Base-by-base conservation (phyloP, 176 grass and related monocot species). In the Aegilops bicornis region DNA sequence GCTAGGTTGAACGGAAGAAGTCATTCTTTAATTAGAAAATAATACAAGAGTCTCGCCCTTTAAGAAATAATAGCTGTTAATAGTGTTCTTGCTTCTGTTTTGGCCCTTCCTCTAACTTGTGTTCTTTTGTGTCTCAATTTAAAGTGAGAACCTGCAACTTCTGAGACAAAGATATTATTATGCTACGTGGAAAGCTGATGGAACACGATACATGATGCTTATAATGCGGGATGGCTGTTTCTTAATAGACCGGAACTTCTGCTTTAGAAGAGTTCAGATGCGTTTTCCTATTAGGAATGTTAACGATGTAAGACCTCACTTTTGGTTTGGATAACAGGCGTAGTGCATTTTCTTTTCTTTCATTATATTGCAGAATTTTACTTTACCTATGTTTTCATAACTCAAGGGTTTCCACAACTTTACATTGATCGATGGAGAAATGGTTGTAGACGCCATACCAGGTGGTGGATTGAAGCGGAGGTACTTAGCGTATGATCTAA, bases 161-260 rank as follows among this genome's bases (percentile, higher is more conserved):
- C 79, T 98, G 76, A 98, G 93, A 78, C 96, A 98, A 39, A 70
- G 93, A 84, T 98, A 98, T 78, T 98, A 98, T 88, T 95, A 94
- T 95, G 90, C 96, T 89, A 98, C 96, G 36, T 98, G 96, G 93
- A 98, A 98, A 83, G 96, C 96, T 80, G 96, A 98, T 37, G 96
- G 96, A 47, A 98, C 93, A 17, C 89, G 96, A 35, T 98, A 98
- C 85, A 98, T 98, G 96, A 98, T 98, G 93, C 93, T 98, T 87
- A 94, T 98, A 82, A 77, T 83, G 36, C 87, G 80, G 10, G 86
- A 91, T 72, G 95, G 93, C 19, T 95, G 93, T 77, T 98, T 93
- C 85, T 91, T 98, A 81, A 90, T 98, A 81, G 93, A 95, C 82
- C 87, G 91, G 36, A 95, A 93, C 79, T 98, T 98, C 83, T 83